Evolutionary conservation across 2,329 filamentous ascomycete genomes (phyloP), one percentile per base, ranked within the genome.

Genomic region (Acrocalymma vagum): DNA sequence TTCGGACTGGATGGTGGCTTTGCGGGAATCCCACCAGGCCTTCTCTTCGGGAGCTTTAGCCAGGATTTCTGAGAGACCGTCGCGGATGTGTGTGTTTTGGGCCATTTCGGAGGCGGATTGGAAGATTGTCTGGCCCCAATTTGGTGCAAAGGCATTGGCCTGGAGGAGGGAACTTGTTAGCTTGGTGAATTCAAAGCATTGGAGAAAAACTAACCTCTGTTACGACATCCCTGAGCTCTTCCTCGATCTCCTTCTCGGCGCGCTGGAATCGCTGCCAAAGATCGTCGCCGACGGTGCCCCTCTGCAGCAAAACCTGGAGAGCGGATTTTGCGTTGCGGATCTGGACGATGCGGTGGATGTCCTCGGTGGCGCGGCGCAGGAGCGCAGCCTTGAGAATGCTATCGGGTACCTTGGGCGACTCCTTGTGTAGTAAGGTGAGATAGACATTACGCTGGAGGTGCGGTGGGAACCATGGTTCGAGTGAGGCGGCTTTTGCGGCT

Each of bases 241-340:
- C 90, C 74, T 99, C 92, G 78, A 97, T 95, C 74, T 99, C 94
- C 76, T 95, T 92, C 81, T 99, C 94, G 1, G 93, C 94, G 34
- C 90, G 82, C 72, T 86, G 74, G 71, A 97, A 96, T 25, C 93
- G 81, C 76, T 96, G 90, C 88, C 91, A 96, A 56, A 99, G 73
- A 70, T 99, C 94, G 68, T 99, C 94, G 10, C 94, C 93, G 2
- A 99, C 91, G 63, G 90, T 95, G 32, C 94, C 94, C 51, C 90
- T 81, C 72, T 95, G 90, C 58, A 97, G 73, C 54, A 99, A 76
- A 16, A 85, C 82, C 64, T 87, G 86, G 63, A 95, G 84, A 6
- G 94, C 90, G 60, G 89, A 88, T 77, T 97, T 99, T 57, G 90
- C 87, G 42, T 83, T 87, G 63, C 93, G 84, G 63, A 99, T 83